These are phyloP conservation scores for Themeda triandra DNA, from an alignment of 176 grass and related monocot species.

Conservation along the genomic window DNA sequence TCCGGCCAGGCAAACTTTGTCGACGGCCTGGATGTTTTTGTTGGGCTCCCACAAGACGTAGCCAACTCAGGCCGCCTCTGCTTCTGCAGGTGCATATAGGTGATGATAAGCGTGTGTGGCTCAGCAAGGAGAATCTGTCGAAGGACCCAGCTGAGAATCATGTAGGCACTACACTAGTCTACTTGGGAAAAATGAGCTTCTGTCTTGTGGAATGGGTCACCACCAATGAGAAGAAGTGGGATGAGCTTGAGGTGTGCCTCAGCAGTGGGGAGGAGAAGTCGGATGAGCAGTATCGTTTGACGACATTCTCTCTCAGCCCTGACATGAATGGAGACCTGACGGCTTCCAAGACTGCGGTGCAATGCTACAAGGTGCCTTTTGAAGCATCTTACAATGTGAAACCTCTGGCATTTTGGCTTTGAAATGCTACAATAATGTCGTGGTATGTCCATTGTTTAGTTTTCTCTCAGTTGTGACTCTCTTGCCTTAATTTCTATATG, in stretches of 20 bases:
- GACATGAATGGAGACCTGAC: too few relatives aligned
- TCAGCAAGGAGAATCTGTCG: constrained; percentile 10
- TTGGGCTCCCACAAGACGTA: background rate
- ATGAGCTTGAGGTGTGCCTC: too few relatives aligned
- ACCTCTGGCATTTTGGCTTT: background rate
- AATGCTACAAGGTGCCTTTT: too few relatives aligned
- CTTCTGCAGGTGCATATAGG: background rate
- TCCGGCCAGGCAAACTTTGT: background rate
- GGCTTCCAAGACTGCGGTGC: too few relatives aligned
- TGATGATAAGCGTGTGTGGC: background rate
- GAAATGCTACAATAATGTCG: background rate
- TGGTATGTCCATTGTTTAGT: too few relatives aligned
- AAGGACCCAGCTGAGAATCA: background rate
- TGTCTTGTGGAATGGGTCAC: constrained; percentile 15
- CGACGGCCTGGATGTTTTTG: background rate
- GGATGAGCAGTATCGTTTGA: too few relatives aligned
- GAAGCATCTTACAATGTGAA: background rate
- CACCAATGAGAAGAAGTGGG: too few relatives aligned
- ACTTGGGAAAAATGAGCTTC: constrained; percentile 5
- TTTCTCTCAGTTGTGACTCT: too few relatives aligned
- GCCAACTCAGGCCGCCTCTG: background rate
- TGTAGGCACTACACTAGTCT: constrained; percentile 4
- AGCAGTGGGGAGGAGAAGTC: too few relatives aligned
- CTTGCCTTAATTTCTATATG: too few relatives aligned
- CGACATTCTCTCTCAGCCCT: too few relatives aligned